Percentiles rank a stretch among this genome's conserved stretches.
These are phyloP conservation scores for Leccinum variicolor DNA, from an alignment of 768 basidiomycete genomes.

Conservation along the genomic window DNA sequence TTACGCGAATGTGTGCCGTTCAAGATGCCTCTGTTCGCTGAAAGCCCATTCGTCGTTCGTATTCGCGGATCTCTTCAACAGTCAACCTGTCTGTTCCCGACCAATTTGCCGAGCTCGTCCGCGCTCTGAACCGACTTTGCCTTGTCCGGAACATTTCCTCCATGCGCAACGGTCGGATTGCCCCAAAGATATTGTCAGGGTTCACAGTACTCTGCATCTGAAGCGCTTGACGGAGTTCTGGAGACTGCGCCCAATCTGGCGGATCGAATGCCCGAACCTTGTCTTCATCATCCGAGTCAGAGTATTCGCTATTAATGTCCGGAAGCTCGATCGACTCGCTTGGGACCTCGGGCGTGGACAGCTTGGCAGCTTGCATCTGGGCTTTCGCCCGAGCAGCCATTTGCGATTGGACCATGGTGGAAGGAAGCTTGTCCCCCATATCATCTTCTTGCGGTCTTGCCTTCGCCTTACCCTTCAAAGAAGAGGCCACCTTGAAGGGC, in stretches of 20 bases:
- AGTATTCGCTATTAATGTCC: conserved; percentile 96
- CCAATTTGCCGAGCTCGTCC: conserved; percentile 97
- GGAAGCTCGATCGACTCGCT: conserved; percentile 89
- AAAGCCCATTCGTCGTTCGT: conserved; percentile 90
- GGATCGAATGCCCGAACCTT: conserved; percentile 68
- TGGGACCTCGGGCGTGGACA: conserved; percentile 46
- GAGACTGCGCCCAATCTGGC: conserved; percentile 91
- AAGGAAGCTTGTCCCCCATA: conserved; percentile 48
- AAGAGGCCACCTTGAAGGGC: conserved; percentile 35
- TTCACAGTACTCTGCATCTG: conserved; percentile 82
- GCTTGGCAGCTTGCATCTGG: conserved; percentile 57
- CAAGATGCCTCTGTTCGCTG: conserved; percentile 30
- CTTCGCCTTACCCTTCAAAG: conserved; percentile 50
- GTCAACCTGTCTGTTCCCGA: conserved; percentile 87
- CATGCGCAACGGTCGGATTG: conserved; percentile 83
- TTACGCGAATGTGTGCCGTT: conserved; percentile 1
- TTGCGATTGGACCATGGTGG: conserved; percentile 59
- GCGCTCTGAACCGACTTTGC: conserved; percentile 78
- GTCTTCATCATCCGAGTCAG: conserved; percentile 91
- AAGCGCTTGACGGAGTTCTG: conserved; percentile 76
- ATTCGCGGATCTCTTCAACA: conserved; percentile 78
- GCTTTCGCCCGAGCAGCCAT: conserved; percentile 72
- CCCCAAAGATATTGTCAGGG: conserved; percentile 90
- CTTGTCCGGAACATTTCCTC: conserved; percentile 86
- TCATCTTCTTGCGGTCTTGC: conserved; percentile 46